phyloP scores from a whole-genome alignment of 1,284 basidiomycete genomes.

The Trichosporon sp. region DNA sequence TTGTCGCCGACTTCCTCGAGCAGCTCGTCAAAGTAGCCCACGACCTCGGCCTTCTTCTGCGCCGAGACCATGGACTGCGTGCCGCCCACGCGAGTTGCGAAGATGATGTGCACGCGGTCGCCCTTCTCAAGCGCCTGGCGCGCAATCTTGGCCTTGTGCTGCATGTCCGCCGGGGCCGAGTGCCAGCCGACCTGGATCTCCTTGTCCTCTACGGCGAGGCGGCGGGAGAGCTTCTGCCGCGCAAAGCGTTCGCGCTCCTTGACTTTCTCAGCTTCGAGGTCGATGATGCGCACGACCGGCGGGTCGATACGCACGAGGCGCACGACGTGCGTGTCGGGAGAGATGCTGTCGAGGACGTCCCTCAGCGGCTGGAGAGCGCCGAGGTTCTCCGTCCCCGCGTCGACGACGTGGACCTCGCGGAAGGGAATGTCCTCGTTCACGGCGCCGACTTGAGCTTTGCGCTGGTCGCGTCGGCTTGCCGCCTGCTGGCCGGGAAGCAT shows the following conservation, averaged over 20 bases:
- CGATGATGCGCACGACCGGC: conserved; percentile 49
- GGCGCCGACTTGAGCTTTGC: too few species aligned
- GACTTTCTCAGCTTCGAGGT: conserved; percentile 36
- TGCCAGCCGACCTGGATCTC: conserved; percentile 54
- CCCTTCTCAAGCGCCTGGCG: conserved; percentile 44
- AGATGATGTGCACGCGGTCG: conserved; percentile 51
- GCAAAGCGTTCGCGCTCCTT: conserved; percentile 38
- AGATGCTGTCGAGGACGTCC: conserved; percentile 32
- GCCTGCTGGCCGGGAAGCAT: too few species aligned
- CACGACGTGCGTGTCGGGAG: conserved; percentile 36
- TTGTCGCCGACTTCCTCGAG: conserved; percentile 75
- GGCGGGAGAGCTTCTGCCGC: conserved; percentile 35
- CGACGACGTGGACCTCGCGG: conserved; percentile 46
- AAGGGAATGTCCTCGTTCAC: conserved; percentile 39
- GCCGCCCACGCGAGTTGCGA: conserved; percentile 40
- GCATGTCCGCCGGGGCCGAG: conserved; percentile 45
- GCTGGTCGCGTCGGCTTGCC: too few species aligned
- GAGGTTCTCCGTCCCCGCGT: conserved; percentile 34
- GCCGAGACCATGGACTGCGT: conserved; percentile 27
- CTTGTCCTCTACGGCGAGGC: conserved; percentile 47
- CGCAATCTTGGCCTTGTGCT: conserved; percentile 46
- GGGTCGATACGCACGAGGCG: conserved; percentile 39
- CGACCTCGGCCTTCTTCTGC: conserved; percentile 58
- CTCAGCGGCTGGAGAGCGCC: conserved; percentile 32
- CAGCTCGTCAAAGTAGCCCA: conserved; percentile 65